Conservation (phyloP, 495 filamentous ascomycete species). For the Hypoxylon lienhwacheense region DNA sequence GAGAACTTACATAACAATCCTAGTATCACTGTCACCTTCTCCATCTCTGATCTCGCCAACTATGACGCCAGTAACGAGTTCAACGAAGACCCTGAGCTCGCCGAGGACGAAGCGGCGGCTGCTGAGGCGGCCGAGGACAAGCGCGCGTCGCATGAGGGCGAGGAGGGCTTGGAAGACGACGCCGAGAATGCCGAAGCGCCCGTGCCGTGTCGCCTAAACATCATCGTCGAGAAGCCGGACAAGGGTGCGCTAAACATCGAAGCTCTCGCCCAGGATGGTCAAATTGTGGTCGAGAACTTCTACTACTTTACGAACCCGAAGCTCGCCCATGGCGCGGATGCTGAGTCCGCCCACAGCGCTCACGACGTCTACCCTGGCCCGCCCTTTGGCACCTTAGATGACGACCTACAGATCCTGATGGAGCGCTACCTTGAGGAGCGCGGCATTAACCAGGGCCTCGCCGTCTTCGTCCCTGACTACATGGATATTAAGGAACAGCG, state of each 20-base stretch:
- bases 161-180: conserved; percentile 48
- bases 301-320: conserved; percentile 78
- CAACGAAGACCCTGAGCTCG: conserved; percentile 55
- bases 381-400: conserved; percentile 90
- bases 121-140: conserved; percentile 57
- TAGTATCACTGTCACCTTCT: conserved; percentile 90
- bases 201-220: conserved; percentile 81
- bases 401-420: conserved; percentile 87
- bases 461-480: conserved; percentile 91
- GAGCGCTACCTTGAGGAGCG: conserved; percentile 95
- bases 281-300: conserved; percentile 87
- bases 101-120: conserved; percentile 64
- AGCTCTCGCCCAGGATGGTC: conserved; percentile 81
- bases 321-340: conserved; percentile 58
- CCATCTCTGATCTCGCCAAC: conserved; percentile 84
- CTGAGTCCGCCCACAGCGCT: conserved; percentile 53
- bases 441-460: conserved; percentile 84
- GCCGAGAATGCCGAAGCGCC: conserved; percentile 55
- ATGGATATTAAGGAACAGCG: conserved; percentile 99
- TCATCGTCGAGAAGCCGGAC: conserved; percentile 81
- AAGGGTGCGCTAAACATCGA: conserved; percentile 83
- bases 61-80: conserved; percentile 51
- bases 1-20: conserved; percentile 20
- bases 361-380: conserved; percentile 86
- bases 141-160: conserved; percentile 48